Percentiles rank a stretch among this genome's conserved stretches.
Conservation (phyloP, 192 early-diverging fungal species). For the Coemansia sp. region DNA sequence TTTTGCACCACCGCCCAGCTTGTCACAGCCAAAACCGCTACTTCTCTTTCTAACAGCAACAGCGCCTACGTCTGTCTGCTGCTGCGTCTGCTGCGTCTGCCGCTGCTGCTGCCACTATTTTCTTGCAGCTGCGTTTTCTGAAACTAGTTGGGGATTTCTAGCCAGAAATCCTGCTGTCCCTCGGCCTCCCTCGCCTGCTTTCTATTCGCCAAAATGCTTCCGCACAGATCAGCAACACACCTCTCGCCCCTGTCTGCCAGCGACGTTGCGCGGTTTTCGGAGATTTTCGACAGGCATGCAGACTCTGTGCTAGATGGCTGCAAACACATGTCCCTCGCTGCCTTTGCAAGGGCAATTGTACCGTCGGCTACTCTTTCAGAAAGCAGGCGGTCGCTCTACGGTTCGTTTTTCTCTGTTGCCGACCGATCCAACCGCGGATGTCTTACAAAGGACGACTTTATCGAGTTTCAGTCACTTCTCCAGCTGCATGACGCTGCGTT, state of each 20-base stretch:
- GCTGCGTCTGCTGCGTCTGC: neutral
- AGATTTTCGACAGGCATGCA: slow-evolving; percentile 49
- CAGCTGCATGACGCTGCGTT: slow-evolving; percentile 56
- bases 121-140: neutral
- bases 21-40: too few relatives aligned
- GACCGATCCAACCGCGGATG: slow-evolving; percentile 42
- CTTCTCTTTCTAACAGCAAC: too few relatives aligned
- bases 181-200: neutral
- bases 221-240: slow-evolving; percentile 10
- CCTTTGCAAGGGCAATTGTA: slow-evolving; percentile 46
- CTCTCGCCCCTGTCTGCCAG: slow-evolving; percentile 16
- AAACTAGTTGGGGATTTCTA: neutral
- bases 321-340: slow-evolving; percentile 47
- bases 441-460: slow-evolving; percentile 56
- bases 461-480: slow-evolving; percentile 56
- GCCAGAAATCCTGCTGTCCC: neutral
- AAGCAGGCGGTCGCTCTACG: slow-evolving; percentile 16
- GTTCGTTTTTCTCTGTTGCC: slow-evolving; percentile 56
- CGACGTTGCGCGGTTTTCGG: slow-evolving; percentile 39
- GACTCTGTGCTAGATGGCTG: slow-evolving; percentile 36
- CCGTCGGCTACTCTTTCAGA: slow-evolving; percentile 16
- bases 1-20: too few relatives aligned
- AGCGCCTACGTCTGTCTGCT: too few relatives aligned
- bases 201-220: slow-evolving; percentile 11
- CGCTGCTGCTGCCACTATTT: neutral